Conservation (phyloP, 192 early-diverging fungal species). For the Mycoemilia scoparia region DNA sequence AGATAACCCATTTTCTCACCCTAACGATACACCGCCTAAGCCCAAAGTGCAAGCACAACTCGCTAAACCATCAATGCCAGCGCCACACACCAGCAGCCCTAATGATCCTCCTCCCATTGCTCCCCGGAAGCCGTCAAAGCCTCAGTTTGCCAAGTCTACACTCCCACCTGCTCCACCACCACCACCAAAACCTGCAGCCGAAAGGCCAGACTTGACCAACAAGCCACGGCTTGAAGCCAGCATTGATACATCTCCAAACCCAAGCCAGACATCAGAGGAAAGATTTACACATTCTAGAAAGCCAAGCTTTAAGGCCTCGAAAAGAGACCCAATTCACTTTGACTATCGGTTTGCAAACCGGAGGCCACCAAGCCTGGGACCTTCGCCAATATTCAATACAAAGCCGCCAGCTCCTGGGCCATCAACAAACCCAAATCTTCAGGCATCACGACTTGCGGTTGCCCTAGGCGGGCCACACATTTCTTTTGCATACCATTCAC, state of each 20-base stretch:
- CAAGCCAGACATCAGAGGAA: constrained; percentile 13
- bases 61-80: too few species aligned
- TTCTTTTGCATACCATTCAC: constrained; percentile 16
- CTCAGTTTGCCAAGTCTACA: too few species aligned
- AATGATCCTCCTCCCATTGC: too few species aligned
- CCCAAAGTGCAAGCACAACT: too few species aligned
- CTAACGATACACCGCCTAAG: too few species aligned
- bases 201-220: not conserved
- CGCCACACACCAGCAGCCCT: too few species aligned
- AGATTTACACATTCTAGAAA: constrained; percentile 14
- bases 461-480: constrained; percentile 17
- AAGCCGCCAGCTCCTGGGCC: constrained; percentile 11
- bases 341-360: constrained; percentile 11
- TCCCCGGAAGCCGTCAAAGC: too few species aligned
- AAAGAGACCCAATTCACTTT: constrained; percentile 3
- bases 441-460: constrained; percentile 4
- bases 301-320: constrained; percentile 14
- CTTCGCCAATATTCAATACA: constrained; percentile 14
- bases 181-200: constrained; percentile 1
- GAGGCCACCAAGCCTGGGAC: constrained; percentile 16
- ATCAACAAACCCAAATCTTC: constrained; percentile 11
- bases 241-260: constrained; percentile 15
- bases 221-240: constrained; percentile 3
- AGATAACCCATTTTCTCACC: too few species aligned
- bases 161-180: not conserved